Percentiles rank a stretch among this genome's conserved stretches.
Conservation (phyloP, 2,329 filamentous ascomycete genomes). For the Dendryphion nanum region DNA sequence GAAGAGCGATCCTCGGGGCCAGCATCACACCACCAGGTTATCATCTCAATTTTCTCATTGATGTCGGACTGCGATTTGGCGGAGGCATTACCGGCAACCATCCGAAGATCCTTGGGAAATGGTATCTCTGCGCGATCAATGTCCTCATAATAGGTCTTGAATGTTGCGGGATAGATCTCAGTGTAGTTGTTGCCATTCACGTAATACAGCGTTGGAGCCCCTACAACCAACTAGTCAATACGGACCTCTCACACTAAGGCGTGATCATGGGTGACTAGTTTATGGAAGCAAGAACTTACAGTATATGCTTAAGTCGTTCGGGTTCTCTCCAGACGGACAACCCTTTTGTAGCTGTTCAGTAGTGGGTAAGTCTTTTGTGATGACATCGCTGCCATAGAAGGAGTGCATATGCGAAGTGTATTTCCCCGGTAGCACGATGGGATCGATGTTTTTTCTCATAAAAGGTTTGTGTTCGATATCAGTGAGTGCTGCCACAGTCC, state of each 20-base stretch:
- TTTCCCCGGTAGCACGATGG: constrained; percentile 36
- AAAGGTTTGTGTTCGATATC: constrained; percentile 18
- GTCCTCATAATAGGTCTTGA: constrained; percentile 44
- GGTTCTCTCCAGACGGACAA: constrained; percentile 44
- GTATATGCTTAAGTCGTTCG: constrained; percentile 46
- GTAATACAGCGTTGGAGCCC: constrained; percentile 42
- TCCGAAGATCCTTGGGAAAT: constrained; percentile 40
- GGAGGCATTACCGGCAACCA: constrained; percentile 38
- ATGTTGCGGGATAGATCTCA: constrained; percentile 34
- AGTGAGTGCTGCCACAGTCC: not conserved
- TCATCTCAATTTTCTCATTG: constrained; percentile 9
- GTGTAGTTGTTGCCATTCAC: constrained; percentile 29
- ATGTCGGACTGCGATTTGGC: constrained; percentile 27
- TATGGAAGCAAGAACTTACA: constrained; percentile 21
- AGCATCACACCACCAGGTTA: constrained; percentile 1
- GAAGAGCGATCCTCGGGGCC: not conserved
- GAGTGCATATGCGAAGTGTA: constrained; percentile 41
- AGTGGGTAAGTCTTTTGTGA: constrained; percentile 34
- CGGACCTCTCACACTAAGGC: too few relatives aligned
- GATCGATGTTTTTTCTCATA: constrained; percentile 44
- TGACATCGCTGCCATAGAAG: constrained; percentile 40
- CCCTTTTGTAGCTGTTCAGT: constrained; percentile 39
- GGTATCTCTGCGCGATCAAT: constrained; percentile 42
- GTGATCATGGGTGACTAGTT: not conserved
- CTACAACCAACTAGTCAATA: constrained; percentile 13